These are phyloP conservation scores for Panaeolus papilionaceus DNA, from an alignment of 768 basidiomycete species.

Conservation along the genomic window DNA sequence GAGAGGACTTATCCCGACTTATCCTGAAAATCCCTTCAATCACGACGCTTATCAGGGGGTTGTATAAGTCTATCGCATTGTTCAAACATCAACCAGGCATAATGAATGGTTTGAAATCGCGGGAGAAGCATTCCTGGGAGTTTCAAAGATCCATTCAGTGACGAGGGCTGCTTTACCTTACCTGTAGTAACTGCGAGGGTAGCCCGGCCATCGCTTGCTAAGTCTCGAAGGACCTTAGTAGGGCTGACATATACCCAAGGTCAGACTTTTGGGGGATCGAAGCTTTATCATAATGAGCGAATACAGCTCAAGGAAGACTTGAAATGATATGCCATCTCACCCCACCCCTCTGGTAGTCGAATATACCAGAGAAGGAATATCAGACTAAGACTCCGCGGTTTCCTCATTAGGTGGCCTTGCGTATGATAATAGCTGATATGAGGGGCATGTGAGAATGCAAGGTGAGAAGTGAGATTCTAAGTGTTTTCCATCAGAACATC, in stretches of 20 bases:
- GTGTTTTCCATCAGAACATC: conserved; percentile 12
- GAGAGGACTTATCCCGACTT: background rate
- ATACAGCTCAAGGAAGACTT: conserved; percentile 4
- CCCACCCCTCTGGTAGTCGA: conserved; percentile 12
- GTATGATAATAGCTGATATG: conserved; percentile 11
- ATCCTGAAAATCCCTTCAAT: conserved; percentile 5
- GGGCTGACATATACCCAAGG: background rate
- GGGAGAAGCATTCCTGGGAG: conserved; percentile 12
- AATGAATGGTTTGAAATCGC: conserved; percentile 12
- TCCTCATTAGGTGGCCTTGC: conserved; percentile 11
- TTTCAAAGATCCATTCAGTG: background rate
- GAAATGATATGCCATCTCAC: conserved; percentile 4
- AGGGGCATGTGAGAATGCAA: conserved; percentile 1
- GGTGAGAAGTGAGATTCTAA: background rate
- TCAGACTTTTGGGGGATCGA: background rate
- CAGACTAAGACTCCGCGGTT: conserved; percentile 12
- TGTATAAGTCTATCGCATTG: background rate
- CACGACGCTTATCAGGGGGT: conserved; percentile 2
- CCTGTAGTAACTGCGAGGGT: conserved; percentile 1
- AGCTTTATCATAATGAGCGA: conserved; percentile 5
- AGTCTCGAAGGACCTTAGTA: conserved; percentile 2
- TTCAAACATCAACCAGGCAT: background rate
- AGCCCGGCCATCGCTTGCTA: conserved; percentile 2
- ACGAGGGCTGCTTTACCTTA: background rate
- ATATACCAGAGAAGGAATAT: background rate